These are phyloP conservation scores for Lasiodiplodia citricola DNA, from an alignment of 2,329 filamentous ascomycete genomes.

Conservation along the genomic window DNA sequence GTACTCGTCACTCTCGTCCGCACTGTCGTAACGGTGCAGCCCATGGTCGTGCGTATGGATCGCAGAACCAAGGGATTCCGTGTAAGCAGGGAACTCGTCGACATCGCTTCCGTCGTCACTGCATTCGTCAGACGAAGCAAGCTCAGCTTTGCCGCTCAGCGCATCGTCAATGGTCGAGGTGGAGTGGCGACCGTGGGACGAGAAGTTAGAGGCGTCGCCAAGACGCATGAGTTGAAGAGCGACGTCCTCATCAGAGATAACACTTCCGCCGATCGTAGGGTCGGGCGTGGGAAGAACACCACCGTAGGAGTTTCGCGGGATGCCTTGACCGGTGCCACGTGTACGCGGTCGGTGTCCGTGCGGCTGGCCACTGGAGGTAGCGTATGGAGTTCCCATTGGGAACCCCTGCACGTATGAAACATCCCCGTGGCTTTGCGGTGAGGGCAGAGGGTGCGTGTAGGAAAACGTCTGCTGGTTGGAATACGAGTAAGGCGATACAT, in stretches of 20 bases:
- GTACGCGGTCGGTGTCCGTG: slow-evolving; percentile 43
- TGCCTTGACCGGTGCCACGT: slow-evolving; percentile 45
- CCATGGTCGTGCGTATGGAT: slow-evolving; percentile 30
- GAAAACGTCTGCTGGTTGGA: slow-evolving; percentile 80
- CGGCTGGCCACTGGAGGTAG: slow-evolving; percentile 38
- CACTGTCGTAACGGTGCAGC: slow-evolving; percentile 51
- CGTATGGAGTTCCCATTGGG: slow-evolving; percentile 42
- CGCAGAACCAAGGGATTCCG: slow-evolving; percentile 1
- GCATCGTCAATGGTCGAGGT: slow-evolving; percentile 93
- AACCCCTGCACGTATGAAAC: slow-evolving; percentile 41
- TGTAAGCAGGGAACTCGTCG: slow-evolving; percentile 53
- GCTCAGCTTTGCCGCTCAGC: slow-evolving; percentile 87
- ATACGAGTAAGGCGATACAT: slow-evolving; percentile 74
- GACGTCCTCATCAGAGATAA: slow-evolving; percentile 97
- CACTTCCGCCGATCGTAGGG: slow-evolving; percentile 88
- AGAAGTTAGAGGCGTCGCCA: slow-evolving; percentile 91
- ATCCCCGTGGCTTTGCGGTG: slow-evolving; percentile 74
- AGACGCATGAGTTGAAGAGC: slow-evolving; percentile 96
- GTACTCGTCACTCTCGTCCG: slow-evolving; percentile 65
- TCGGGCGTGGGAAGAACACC: slow-evolving; percentile 79
- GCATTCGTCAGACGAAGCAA: slow-evolving; percentile 69
- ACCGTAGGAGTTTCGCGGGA: slow-evolving; percentile 49
- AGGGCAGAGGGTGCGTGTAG: slow-evolving; percentile 78
- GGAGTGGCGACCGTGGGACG: slow-evolving; percentile 82
- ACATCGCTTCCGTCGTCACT: slow-evolving; percentile 78